Conservation (phyloP, 441 rosid species). For the Adansonia gregorii region DNA sequence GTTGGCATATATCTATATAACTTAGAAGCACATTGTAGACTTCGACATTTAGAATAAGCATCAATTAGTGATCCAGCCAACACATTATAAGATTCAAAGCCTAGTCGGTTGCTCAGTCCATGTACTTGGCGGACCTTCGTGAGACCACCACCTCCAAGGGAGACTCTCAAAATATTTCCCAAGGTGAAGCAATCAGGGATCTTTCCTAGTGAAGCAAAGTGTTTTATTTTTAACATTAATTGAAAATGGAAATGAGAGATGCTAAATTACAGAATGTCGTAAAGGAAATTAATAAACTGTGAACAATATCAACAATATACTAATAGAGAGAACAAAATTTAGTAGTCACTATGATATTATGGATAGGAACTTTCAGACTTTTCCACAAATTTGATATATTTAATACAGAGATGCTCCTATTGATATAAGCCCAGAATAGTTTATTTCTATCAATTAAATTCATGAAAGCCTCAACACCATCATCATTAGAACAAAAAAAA, state of each 20-base stretch:
- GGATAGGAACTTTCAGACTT: not conserved
- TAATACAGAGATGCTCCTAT: not conserved
- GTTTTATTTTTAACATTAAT: constrained; percentile 7
- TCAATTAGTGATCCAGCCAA: constrained; percentile 61
- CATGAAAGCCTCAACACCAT: not conserved
- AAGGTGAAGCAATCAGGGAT: constrained; percentile 68
- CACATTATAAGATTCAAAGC: constrained; percentile 43
- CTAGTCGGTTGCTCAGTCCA: constrained; percentile 49
- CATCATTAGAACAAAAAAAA: not conserved
- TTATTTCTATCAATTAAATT: not conserved
- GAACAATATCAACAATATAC: constrained; percentile 3
- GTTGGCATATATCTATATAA: constrained; percentile 39
- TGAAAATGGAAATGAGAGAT: not conserved
- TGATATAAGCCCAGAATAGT: not conserved
- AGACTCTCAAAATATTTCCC: constrained; percentile 66
- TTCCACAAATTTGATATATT: not conserved
- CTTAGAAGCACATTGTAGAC: constrained; percentile 48
- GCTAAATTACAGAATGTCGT: not conserved
- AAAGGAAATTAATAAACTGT: not conserved
- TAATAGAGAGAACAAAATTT: constrained; percentile 8
- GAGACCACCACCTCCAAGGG: constrained; percentile 38
- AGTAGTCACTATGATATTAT: not conserved
- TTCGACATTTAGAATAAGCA: constrained; percentile 67
- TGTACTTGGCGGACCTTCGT: constrained; percentile 54
- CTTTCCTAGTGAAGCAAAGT: constrained; percentile 44